Evolutionary conservation across 768 basidiomycete genomes (phyloP).

Genomic region (Lepiota brunneoincarnata): DNA sequence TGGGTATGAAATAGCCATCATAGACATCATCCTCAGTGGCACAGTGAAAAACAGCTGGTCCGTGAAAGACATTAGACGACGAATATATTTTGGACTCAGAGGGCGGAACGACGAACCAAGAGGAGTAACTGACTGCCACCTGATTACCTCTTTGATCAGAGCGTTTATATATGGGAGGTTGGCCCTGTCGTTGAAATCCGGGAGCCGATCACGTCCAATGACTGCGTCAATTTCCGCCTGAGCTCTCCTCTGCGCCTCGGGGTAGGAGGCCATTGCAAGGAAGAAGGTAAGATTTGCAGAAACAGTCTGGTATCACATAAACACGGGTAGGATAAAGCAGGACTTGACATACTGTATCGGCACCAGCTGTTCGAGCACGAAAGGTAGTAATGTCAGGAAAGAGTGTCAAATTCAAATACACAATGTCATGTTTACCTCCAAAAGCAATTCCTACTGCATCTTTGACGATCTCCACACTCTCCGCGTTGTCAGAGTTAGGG

Average conservation of each 20-base stretch:
- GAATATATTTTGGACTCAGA: no score
- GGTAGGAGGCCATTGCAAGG: constrained; percentile 14
- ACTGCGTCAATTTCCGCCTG: constrained; percentile 17
- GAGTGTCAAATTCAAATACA: not conserved
- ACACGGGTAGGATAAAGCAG: not conserved
- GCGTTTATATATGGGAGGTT: no score
- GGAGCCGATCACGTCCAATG: constrained; percentile 13
- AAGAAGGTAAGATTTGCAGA: constrained; percentile 10
- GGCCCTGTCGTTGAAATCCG: constrained; percentile 11
- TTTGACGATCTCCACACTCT: not conserved
- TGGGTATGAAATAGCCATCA: constrained; percentile 3
- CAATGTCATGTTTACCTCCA: not conserved
- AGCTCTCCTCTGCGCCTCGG: constrained; percentile 14
- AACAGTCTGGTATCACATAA: not conserved
- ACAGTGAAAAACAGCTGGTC: constrained; percentile 16
- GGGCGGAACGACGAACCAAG: not conserved
- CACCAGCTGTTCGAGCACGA: not conserved
- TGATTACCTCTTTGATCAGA: constrained; percentile 14
- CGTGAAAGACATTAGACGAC: no score
- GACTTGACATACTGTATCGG: constrained; percentile 5
- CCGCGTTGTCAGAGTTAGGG: not conserved
- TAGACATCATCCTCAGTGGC: constrained; percentile 16
- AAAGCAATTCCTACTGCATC: constrained; percentile 6
- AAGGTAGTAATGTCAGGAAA: not conserved
- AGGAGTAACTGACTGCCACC: constrained; percentile 3